Evolutionary conservation across 352 stramenopile genomes (phyloP), one percentile per base, ranked within the genome.

Genomic region (Phytophthora europaea): DNA sequence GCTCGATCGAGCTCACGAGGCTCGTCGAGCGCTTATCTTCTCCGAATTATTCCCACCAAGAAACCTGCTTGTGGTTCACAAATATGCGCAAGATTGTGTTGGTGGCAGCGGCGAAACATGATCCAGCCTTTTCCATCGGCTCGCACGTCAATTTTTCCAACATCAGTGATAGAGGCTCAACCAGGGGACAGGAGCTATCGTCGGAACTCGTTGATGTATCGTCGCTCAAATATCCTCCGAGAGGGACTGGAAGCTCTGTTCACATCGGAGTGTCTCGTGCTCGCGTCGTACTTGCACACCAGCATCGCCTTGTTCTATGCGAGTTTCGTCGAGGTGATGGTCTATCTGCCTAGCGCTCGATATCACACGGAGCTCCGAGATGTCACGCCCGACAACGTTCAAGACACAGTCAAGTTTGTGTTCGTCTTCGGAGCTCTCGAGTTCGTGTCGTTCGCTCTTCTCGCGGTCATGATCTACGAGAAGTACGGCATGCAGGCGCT

Each of bases 321-420:
- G 3, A 69, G 45, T 6, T 82, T 60, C 18, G 47, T 70, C 4
- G 8, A 50, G 8, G 54, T 77, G 0, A 61, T 84, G 61, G 34
- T 76, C 0, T 47, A 67, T 23, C 65, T 83, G 18, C 70, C 74
- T 2, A 82, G 76, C 20, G 68, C 54, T 12, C 15, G 50, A 9
- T 87, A 78, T 31, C 80, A 87, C 38, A 70, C 67, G 8, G 76
- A 84, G n/a, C 33, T 81, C 0, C 8, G 53, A 12, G 40, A 34
- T 23, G 70, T 83, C 6, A 65, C 36, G 1, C 23, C 5, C 6
- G 20, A 53, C 16, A 67, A 53, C 13, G 45, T 83, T 1, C 43
- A 38, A 7, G n/a, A 53, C 10, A 71, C 45, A 2, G 55, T 79
- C 3, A 53, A 67, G 20, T 77, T 61, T n/a, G 61, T 78, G 8